Percentiles rank a stretch among this genome's conserved stretches.
These are phyloP conservation scores for Tricholoma matsutake DNA, from an alignment of 768 basidiomycete species.

Conservation along the genomic window DNA sequence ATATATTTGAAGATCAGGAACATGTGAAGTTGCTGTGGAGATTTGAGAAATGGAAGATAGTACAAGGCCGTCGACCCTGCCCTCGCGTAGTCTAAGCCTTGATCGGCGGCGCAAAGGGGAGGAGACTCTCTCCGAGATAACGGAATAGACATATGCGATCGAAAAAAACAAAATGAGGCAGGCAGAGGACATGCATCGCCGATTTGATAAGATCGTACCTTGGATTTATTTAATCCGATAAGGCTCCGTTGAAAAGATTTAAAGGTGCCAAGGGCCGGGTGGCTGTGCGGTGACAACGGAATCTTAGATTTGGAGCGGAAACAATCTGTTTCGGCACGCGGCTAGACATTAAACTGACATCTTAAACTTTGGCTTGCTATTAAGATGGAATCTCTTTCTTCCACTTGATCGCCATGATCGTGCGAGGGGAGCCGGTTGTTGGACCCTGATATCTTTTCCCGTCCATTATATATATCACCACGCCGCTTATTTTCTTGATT, in stretches of 20 bases:
- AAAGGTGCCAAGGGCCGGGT: conserved; percentile 11
- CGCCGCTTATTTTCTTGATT: conserved; percentile 39
- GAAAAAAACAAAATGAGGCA: conserved; percentile 3
- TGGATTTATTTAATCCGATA: conserved; percentile 7
- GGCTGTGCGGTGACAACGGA: background rate
- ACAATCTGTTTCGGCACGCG: conserved; percentile 53
- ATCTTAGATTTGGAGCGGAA: conserved; percentile 39
- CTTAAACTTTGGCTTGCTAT: conserved; percentile 35
- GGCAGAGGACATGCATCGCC: background rate
- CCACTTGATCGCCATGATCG: conserved; percentile 65
- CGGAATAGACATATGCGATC: conserved; percentile 4
- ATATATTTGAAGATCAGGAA: background rate
- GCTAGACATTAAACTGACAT: conserved; percentile 34
- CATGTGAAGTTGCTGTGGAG: background rate
- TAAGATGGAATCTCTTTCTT: conserved; percentile 44
- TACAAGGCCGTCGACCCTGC: background rate
- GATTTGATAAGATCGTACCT: conserved; percentile 21
- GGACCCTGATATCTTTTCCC: conserved; percentile 41
- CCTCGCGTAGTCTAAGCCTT: too few species aligned
- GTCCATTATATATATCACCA: conserved; percentile 57
- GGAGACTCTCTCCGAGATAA: background rate
- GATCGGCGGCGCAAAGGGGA: background rate
- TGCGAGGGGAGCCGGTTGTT: conserved; percentile 48
- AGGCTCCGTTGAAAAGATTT: conserved; percentile 22
- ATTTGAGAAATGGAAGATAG: background rate